phyloP scores from a whole-genome alignment of 1,139 yeast species.

The Yamadazyma siamensis region DNA sequence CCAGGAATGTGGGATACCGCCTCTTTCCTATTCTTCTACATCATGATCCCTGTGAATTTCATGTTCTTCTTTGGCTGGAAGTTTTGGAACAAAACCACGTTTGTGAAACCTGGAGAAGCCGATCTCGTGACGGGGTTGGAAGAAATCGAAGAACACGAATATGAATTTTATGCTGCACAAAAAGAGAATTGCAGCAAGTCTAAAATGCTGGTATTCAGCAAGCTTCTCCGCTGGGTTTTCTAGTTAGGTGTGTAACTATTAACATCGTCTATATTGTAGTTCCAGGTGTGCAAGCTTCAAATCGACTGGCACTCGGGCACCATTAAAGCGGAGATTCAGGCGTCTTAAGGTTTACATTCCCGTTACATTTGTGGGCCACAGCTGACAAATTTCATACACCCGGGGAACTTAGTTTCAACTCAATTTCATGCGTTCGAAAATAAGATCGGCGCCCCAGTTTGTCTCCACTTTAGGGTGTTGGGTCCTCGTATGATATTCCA shows the following conservation, averaged over 20 bases:
- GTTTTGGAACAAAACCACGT: conserved; percentile 22
- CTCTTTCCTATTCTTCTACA: conserved; percentile 36
- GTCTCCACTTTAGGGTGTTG: too few species aligned
- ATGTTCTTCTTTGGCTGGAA: conserved; percentile 26
- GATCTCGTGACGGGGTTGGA: conserved; percentile 32
- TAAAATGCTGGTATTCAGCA: conserved; percentile 1
- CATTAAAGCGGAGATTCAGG: too few species aligned
- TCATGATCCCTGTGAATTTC: conserved; percentile 29
- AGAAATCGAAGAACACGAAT: conserved; percentile 39
- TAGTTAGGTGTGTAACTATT: conserved; percentile 1
- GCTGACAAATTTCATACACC: too few species aligned
- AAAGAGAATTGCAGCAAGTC: conserved; percentile 2
- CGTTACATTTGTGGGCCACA: too few species aligned
- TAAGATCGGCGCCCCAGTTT: too few species aligned
- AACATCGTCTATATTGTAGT: too few species aligned
- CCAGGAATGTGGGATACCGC: conserved; percentile 27
- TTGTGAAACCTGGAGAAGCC: conserved; percentile 25
- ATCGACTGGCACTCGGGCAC: too few species aligned
- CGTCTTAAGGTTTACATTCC: too few species aligned
- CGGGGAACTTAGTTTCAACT: too few species aligned
- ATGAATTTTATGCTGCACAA: conserved; percentile 14
- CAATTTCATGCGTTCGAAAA: too few species aligned
- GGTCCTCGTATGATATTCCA: too few species aligned
- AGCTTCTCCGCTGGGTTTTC: conserved; percentile 3
- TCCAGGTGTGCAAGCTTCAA: too few species aligned